Conservation (phyloP, 306 rosid genomes). For the Acacia acuminata region DNA sequence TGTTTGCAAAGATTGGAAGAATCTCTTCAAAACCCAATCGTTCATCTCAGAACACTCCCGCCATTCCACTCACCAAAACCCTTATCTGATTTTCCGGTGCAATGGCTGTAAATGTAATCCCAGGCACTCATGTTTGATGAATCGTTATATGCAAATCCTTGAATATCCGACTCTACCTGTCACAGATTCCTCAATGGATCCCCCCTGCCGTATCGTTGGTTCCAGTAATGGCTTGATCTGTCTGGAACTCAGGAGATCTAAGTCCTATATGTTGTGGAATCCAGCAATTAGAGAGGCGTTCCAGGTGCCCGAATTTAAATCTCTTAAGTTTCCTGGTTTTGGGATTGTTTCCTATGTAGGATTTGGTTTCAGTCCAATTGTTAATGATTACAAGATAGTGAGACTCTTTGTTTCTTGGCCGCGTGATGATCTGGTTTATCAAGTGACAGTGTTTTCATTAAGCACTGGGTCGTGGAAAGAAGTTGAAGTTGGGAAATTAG, state of each 20-base stretch:
- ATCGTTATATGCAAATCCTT: neutral
- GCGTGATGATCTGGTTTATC: accelerated
- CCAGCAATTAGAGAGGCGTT: neutral
- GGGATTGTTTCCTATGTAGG: neutral
- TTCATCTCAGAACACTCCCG: neutral
- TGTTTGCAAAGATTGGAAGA: neutral
- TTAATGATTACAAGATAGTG: neutral
- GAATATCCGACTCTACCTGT: neutral
- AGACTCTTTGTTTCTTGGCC: accelerated
- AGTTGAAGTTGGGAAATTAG: neutral
- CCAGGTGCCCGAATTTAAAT: no score
- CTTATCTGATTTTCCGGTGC: neutral
- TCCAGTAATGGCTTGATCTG: neutral
- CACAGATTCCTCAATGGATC: no score
- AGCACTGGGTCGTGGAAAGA: neutral
- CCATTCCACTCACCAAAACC: neutral
- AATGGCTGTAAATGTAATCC: no score
- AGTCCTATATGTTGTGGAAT: neutral
- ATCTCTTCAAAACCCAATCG: neutral
- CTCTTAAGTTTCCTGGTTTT: no score
- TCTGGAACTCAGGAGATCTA: no score
- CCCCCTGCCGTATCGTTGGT: neutral
- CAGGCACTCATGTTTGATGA: neutral
- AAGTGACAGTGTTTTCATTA: neutral
- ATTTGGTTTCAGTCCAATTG: neutral